phyloP scores from a whole-genome alignment of 1,284 basidiomycete species.

The Ustilago tritici region DNA sequence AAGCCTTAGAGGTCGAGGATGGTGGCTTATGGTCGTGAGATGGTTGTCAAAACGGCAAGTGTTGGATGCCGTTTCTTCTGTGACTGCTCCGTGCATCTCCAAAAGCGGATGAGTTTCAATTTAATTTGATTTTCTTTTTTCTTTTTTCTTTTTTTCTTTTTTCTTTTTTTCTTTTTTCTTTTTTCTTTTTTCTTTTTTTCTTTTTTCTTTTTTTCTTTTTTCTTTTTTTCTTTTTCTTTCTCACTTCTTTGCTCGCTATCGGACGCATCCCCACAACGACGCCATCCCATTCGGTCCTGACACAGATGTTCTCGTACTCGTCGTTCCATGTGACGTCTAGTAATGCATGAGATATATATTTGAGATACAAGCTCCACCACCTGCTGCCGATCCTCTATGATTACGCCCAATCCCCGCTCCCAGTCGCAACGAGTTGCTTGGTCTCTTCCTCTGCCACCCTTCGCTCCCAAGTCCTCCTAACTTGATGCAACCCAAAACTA shows the following conservation, averaged over 20 bases:
- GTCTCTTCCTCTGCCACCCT: conserved; percentile 22
- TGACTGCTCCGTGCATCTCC: background rate
- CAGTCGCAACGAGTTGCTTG: conserved; percentile 10
- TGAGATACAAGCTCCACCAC: no score
- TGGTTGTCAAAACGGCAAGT: background rate
- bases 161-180: no score
- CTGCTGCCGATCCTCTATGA: background rate
- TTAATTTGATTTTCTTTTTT: background rate
- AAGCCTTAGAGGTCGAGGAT: no score
- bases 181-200: no score
- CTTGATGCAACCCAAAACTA: conserved; percentile 83
- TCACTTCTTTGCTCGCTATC: no score
- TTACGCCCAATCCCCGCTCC: conserved; percentile 25
- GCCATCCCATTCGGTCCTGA: background rate
- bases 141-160: no score
- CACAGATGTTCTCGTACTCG: background rate
- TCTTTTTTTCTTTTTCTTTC: no score
- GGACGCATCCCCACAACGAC: background rate
- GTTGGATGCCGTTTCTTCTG: background rate
- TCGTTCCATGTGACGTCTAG: background rate
- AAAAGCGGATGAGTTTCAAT: background rate
- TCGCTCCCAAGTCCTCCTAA: conserved; percentile 80
- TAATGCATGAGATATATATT: no score
- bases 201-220: no score
- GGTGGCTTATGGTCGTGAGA: background rate